Conservation (phyloP, 371 early-diverging fungal genomes). For the Mortierella sp. region DNA sequence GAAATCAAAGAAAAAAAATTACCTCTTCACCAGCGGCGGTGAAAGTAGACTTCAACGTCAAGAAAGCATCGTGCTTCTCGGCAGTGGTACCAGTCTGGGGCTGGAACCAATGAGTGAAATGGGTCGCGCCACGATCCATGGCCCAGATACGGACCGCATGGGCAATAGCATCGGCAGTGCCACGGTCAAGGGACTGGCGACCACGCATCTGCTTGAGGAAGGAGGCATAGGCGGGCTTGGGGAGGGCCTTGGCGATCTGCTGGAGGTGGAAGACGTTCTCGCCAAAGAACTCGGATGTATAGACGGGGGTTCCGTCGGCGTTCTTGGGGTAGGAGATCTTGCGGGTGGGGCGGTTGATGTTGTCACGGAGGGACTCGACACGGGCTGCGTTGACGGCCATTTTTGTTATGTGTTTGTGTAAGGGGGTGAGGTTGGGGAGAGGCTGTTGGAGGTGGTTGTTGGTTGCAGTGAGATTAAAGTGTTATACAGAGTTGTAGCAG, state of each 20-base stretch:
- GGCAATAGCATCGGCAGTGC: constrained; percentile 97
- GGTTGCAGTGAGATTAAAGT: neutral
- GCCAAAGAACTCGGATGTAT: constrained; percentile 92
- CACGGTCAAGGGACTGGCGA: constrained; percentile 88
- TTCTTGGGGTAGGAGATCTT: constrained; percentile 79
- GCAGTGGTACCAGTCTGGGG: constrained; percentile 98
- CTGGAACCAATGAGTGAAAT: constrained; percentile 99
- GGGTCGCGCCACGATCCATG: constrained; percentile 94
- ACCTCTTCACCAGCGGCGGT: constrained; percentile 87
- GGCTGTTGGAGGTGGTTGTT: neutral
- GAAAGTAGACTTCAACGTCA: constrained; percentile 84
- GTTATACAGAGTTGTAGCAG: constrained; percentile 3
- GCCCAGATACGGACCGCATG: constrained; percentile 98
- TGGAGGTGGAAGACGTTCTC: constrained; percentile 93
- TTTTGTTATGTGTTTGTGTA: constrained; percentile 10
- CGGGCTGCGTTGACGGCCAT: constrained; percentile 59
- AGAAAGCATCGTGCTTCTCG: constrained; percentile 99
- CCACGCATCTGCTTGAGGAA: constrained; percentile 94
- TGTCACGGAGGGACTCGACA: constrained; percentile 62
- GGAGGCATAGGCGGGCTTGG: constrained; percentile 93
- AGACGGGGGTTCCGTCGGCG: constrained; percentile 76
- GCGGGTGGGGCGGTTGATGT: constrained; percentile 68
- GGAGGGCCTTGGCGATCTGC: constrained; percentile 88
- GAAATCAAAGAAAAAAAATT: constrained; percentile 1
- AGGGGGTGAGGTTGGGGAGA: neutral